Evolutionary conservation across 306 rosid genomes (phyloP).

Genomic region (Vachellia collinsii): DNA sequence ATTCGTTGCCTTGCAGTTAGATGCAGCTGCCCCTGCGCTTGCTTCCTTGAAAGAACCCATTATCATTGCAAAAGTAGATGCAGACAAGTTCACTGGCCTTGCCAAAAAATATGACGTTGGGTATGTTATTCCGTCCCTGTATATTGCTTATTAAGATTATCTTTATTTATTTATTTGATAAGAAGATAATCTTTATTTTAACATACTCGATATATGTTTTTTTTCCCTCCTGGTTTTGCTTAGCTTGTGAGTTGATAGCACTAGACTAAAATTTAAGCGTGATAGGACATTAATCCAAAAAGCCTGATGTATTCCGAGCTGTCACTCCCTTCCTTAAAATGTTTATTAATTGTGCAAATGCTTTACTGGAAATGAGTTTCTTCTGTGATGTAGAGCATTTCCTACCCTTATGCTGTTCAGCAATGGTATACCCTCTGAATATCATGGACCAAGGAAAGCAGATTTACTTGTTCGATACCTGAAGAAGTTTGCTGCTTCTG

Average conservation of each 20-base stretch:
- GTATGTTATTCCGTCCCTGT: constrained; percentile 52
- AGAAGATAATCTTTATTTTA: constrained; percentile 3
- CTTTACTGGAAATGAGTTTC: constrained; percentile 16
- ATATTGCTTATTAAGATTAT: constrained; percentile 7
- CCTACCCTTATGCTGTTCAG: constrained; percentile 79
- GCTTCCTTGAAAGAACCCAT: constrained; percentile 78
- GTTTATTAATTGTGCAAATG: neutral
- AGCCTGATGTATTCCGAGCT: neutral
- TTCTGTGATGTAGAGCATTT: constrained; percentile 64
- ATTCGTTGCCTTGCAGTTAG: constrained; percentile 63
- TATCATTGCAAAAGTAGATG: constrained; percentile 78
- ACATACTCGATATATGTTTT: constrained; percentile 1
- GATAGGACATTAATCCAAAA: neutral
- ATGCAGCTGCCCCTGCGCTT: constrained; percentile 87
- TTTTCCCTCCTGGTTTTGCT: constrained; percentile 13
- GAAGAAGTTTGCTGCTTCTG: constrained; percentile 84
- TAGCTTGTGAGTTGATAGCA: neutral
- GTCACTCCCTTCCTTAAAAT: neutral
- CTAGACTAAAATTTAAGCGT: neutral
- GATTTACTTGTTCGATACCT: constrained; percentile 75
- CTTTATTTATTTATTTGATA: neutral
- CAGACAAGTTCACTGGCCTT: constrained; percentile 76
- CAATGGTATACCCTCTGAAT: constrained; percentile 77
- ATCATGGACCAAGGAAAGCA: constrained; percentile 90
- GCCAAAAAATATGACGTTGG: constrained; percentile 68